Conservation (phyloP, 2,329 filamentous ascomycete species). For the Davidsoniella neocaledoniae region DNA sequence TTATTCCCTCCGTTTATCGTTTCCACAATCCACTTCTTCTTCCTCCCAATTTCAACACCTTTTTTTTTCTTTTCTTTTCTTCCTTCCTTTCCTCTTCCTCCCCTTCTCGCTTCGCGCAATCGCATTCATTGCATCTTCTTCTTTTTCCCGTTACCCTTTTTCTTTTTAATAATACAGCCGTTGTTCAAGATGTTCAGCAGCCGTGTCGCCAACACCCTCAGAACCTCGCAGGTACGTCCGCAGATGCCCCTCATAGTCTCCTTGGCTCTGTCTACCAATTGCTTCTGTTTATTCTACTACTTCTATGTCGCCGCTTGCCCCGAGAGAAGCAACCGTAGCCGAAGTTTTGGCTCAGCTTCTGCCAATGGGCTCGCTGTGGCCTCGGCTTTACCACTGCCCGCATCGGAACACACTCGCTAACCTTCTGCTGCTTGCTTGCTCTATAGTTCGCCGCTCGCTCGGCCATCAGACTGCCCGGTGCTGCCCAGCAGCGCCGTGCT, state of each 20-base stretch:
- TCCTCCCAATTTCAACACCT: conserved; percentile 10
- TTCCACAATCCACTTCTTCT: conserved; percentile 12
- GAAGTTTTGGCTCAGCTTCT: neutral
- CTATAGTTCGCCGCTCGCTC: conserved; percentile 22
- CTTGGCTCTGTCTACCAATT: neutral
- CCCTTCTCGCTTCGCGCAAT: conserved; percentile 12
- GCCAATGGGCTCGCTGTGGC: conserved; percentile 11
- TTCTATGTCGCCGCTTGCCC: neutral
- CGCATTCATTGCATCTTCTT: conserved; percentile 13
- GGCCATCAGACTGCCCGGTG: conserved; percentile 42
- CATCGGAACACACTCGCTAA: conserved; percentile 9
- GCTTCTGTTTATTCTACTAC: neutral
- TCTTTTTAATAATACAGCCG: conserved; percentile 5
- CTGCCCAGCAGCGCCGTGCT: conserved; percentile 65
- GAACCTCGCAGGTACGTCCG: conserved; percentile 9
- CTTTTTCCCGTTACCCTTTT: conserved; percentile 13
- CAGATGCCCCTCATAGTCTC: neutral
- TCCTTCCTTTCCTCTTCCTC: conserved; percentile 5
- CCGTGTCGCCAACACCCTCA: conserved; percentile 12
- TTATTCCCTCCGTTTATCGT: conserved; percentile 1
- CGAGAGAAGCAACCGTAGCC: conserved; percentile 7
- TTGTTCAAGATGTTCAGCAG: conserved; percentile 12
- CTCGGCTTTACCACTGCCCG: conserved; percentile 9
- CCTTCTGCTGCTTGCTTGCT: neutral
- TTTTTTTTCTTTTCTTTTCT: conserved; percentile 6